A percentile compares a stretch with the other conserved stretches of the same genome.
These are phyloP conservation scores for Thielaviopsis punctulata DNA, from an alignment of 2,329 filamentous ascomycete species.

Conservation along the genomic window DNA sequence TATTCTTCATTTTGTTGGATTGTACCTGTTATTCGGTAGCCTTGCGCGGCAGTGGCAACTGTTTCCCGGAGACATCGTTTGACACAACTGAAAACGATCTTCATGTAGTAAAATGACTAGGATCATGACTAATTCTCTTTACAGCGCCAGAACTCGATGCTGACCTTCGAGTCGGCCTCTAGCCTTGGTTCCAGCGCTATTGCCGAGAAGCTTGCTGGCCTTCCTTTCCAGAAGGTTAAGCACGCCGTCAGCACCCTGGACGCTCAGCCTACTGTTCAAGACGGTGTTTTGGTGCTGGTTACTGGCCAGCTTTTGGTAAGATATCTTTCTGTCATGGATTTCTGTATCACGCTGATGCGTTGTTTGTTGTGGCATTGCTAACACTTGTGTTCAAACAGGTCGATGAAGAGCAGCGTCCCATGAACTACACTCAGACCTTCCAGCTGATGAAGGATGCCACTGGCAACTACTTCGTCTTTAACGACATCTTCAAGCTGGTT, in stretches of 20 bases:
- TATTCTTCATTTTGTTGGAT: too few relatives aligned
- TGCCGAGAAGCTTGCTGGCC: constrained; percentile 54
- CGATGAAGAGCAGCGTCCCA: constrained; percentile 68
- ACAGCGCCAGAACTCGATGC: constrained; percentile 70
- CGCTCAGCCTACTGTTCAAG: constrained; percentile 54
- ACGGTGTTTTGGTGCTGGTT: constrained; percentile 70
- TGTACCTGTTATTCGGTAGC: too few relatives aligned
- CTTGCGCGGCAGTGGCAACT: too few relatives aligned
- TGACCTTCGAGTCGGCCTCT: constrained; percentile 71
- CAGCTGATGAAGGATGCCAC: constrained; percentile 51
- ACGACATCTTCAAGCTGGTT: constrained; percentile 88
- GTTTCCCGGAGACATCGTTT: too few relatives aligned
- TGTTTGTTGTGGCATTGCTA: not conserved
- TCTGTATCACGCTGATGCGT: not conserved
- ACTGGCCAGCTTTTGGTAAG: constrained; percentile 72
- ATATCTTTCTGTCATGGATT: constrained; percentile 12
- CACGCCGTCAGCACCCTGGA: constrained; percentile 66
- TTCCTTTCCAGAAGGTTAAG: constrained; percentile 67
- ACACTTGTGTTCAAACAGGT: constrained; percentile 35
- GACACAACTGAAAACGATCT: not conserved
- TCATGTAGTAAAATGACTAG: not conserved
- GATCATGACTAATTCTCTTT: not conserved
- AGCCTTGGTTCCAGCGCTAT: constrained; percentile 49
- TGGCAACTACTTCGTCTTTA: constrained; percentile 71
- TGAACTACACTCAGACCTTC: constrained; percentile 86